These are phyloP conservation scores for Lathyrus tuberosus DNA, from an alignment of 306 rosid species.

Conservation along the genomic window DNA sequence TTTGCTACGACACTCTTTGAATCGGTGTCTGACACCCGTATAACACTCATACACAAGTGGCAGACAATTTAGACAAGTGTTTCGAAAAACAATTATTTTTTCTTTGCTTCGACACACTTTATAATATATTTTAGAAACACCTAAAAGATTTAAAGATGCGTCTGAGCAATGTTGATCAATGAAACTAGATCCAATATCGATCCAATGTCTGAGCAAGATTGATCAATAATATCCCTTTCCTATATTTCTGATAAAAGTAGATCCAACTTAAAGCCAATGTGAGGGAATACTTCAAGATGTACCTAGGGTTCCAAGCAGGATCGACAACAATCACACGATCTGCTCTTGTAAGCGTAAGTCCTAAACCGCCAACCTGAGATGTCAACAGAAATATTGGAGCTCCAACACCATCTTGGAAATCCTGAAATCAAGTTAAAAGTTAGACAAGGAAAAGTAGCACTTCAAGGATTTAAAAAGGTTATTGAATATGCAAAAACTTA, in stretches of 20 bases:
- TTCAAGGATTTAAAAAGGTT: background rate
- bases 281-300: slow-evolving; percentile 22
- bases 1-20: too few species aligned
- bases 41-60: too few species aligned
- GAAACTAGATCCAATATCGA: too few species aligned
- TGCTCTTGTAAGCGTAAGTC: slow-evolving; percentile 93
- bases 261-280: slow-evolving; percentile 1
- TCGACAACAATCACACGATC: slow-evolving; percentile 98
- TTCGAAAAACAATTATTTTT: too few species aligned
- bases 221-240: background rate
- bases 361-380: slow-evolving; percentile 98
- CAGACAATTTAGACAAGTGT: too few species aligned
- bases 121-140: too few species aligned
- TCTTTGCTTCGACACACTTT: too few species aligned
- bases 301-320: slow-evolving; percentile 99
- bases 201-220: too few species aligned
- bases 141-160: too few species aligned
- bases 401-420: slow-evolving; percentile 80
- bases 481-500: slow-evolving; percentile 45
- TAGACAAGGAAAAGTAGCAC: slow-evolving; percentile 13
- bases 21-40: too few species aligned
- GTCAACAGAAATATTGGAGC: slow-evolving; percentile 92
- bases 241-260: background rate
- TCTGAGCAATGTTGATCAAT: too few species aligned
- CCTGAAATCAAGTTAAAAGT: slow-evolving; percentile 50